These are phyloP conservation scores for Floccularia luteovirens DNA, from an alignment of 768 basidiomycete genomes.

Conservation along the genomic window DNA sequence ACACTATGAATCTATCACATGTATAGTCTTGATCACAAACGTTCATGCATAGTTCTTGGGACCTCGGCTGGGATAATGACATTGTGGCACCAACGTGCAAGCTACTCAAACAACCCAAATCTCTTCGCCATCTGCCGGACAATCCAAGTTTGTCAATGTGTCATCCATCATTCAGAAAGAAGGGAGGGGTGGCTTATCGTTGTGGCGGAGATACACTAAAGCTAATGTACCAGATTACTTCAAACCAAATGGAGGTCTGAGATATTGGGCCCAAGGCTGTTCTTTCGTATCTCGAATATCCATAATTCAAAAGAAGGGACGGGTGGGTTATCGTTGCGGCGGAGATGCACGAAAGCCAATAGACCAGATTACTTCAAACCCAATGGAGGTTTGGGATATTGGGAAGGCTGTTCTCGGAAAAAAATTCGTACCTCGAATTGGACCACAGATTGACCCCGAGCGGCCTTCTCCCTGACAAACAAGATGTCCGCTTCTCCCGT, in stretches of 20 bases:
- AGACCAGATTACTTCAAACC: conserved; percentile 35
- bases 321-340: conserved; percentile 87
- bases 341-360: conserved; percentile 36
- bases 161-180: conserved; percentile 80
- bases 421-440: too few relatives aligned
- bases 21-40: conserved; percentile 74
- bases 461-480: conserved; percentile 46
- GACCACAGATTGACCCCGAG: conserved; percentile 36
- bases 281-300: conserved; percentile 66
- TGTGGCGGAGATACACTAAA: conserved; percentile 50
- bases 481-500: conserved; percentile 68
- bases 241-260: conserved; percentile 74
- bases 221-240: conserved; percentile 30
- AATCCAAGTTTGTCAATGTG: conserved; percentile 64
- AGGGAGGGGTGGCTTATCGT: conserved; percentile 89
- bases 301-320: conserved; percentile 83
- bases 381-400: conserved; percentile 90
- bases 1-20: conserved; percentile 81
- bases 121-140: conserved; percentile 49
- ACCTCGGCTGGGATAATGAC: conserved; percentile 81
- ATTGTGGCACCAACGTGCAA: conserved; percentile 95
- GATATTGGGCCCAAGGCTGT: conserved; percentile 86
- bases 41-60: conserved; percentile 84
- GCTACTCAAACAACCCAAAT: conserved; percentile 85
- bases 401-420: conserved; percentile 87